A percentile compares a stretch with the other conserved stretches of the same genome.
Evolutionary conservation across 176 grass and related monocot genomes (phyloP).

Genomic region (Dendrocalamus sinicus): DNA sequence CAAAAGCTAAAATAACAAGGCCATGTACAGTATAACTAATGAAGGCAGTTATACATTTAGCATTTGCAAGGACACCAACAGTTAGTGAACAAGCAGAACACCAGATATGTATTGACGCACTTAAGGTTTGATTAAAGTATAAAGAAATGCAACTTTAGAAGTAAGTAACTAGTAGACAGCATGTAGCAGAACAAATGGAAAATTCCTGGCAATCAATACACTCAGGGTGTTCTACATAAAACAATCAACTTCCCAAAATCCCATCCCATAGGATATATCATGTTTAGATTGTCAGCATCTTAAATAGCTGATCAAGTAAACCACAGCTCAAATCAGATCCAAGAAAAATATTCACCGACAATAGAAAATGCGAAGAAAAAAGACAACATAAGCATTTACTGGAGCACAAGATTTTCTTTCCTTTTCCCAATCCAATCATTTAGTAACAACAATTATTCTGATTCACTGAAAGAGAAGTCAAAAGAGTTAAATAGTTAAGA

Average conservation of each 20-base stretch:
- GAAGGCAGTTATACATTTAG: background rate
- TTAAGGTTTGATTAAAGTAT: background rate
- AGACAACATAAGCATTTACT: slow-evolving; percentile 8
- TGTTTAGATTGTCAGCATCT: background rate
- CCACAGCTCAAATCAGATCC: background rate
- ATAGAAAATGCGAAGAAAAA: background rate
- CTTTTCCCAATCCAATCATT: background rate
- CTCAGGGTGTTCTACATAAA: background rate
- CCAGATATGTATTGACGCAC: background rate
- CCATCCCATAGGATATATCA: background rate
- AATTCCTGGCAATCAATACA: background rate
- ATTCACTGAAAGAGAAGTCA: background rate
- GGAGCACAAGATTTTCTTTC: background rate
- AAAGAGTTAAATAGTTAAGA: background rate
- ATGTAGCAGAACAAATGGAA: background rate
- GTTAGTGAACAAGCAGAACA: background rate
- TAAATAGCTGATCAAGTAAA: background rate
- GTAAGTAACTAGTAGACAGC: background rate
- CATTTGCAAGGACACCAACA: background rate
- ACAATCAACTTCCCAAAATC: background rate
- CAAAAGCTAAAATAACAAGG: background rate
- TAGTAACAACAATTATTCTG: background rate
- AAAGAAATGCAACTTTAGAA: background rate
- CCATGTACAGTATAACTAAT: background rate
- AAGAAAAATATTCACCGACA: background rate